Conservation (phyloP, 2,329 filamentous ascomycete genomes). For the Helicocarpus griseus region DNA sequence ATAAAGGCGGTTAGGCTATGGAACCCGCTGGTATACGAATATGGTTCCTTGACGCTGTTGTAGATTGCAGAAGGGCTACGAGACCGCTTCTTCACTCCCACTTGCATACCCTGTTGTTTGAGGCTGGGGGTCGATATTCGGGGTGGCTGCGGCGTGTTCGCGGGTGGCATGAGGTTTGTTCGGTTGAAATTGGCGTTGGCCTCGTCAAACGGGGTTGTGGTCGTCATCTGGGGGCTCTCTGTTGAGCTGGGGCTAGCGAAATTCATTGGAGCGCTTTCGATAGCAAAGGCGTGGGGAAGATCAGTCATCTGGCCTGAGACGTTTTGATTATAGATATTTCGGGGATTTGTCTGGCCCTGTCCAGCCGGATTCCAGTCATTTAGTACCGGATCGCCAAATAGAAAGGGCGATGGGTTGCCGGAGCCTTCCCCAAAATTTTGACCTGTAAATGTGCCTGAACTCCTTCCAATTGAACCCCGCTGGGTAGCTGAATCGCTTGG, state of each 20-base stretch:
- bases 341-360: conserved; percentile 14
- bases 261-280: conserved; percentile 47
- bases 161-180: conserved; percentile 16
- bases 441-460: conserved; percentile 29
- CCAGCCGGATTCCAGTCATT: conserved; percentile 33
- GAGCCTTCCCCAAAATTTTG: conserved; percentile 38
- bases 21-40: conserved; percentile 82
- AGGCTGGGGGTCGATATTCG: conserved; percentile 35
- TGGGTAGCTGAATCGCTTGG: conserved; percentile 52
- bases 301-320: conserved; percentile 34
- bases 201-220: conserved; percentile 34
- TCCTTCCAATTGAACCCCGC: conserved; percentile 37
- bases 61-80: conserved; percentile 79
- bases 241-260: conserved; percentile 50
- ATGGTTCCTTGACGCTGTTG: conserved; percentile 78
- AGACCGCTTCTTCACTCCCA: conserved; percentile 39
- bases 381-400: conserved; percentile 37
- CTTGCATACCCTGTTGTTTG: conserved; percentile 31
- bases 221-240: conserved; percentile 42
- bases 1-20: conserved; percentile 78
- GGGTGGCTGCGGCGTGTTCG: conserved; percentile 26
- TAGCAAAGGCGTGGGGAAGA: conserved; percentile 50
- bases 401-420: conserved; percentile 33
- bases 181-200: conserved; percentile 14
- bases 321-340: conserved; percentile 27